Conservation (phyloP, 352 stramenopile species). For the Globisporangium canariense region DNA sequence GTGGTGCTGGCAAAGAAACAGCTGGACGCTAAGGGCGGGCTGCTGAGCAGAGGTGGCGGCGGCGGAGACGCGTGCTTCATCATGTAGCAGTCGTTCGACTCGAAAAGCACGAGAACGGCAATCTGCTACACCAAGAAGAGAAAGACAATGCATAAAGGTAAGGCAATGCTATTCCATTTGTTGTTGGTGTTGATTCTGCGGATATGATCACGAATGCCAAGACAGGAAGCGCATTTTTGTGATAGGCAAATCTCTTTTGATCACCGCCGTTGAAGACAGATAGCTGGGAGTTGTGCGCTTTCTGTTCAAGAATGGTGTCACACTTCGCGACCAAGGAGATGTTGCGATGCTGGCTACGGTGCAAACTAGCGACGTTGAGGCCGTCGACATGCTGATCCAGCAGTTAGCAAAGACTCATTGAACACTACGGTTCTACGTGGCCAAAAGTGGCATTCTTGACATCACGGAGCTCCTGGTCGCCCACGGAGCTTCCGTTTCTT, state of each 20-base stretch:
- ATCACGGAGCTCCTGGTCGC: not conserved
- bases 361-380: not conserved
- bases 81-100: slow-evolving; percentile 3
- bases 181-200: too few relatives aligned
- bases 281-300: not conserved
- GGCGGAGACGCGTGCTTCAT: not conserved
- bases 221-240: too few relatives aligned
- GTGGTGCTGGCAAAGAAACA: slow-evolving; percentile 58
- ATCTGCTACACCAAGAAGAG: too few relatives aligned
- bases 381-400: not conserved
- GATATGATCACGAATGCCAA: too few relatives aligned
- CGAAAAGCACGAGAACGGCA: not conserved
- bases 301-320: not conserved
- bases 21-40: slow-evolving; percentile 19
- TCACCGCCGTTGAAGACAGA: not conserved
- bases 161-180: too few relatives aligned
- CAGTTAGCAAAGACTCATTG: not conserved
- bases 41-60: not conserved
- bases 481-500: not conserved
- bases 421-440: not conserved
- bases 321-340: not conserved
- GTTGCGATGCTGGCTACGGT: not conserved
- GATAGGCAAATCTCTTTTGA: not conserved
- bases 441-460: not conserved
- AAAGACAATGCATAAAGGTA: too few relatives aligned